Evolutionary conservation across 768 basidiomycete genomes (phyloP).

Genomic region (Hysterangium stoloniferum): DNA sequence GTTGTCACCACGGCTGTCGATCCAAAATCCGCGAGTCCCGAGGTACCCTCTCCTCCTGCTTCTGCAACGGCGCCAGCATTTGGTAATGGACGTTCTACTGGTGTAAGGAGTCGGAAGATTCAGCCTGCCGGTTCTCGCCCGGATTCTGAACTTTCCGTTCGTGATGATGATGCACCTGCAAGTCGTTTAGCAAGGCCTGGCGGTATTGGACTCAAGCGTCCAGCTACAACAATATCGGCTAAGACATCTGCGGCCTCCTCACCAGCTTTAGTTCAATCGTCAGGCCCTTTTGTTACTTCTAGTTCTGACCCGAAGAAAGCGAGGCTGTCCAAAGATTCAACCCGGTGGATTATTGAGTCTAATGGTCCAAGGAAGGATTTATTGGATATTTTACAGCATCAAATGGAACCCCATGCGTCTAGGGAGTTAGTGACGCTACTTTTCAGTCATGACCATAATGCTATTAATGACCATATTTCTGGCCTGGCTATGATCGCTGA

Average conservation of each 20-base stretch:
- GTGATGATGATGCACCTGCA: conserved; percentile 26
- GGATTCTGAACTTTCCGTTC: conserved; percentile 33
- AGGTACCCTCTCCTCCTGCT: conserved; percentile 32
- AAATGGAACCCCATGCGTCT: conserved; percentile 84
- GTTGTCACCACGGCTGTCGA: conserved; percentile 19
- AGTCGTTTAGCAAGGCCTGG: conserved; percentile 31
- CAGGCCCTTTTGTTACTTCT: conserved; percentile 38
- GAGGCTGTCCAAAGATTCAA: conserved; percentile 66
- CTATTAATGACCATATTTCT: conserved; percentile 85
- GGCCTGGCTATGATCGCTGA: conserved; percentile 70
- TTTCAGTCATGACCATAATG: conserved; percentile 94
- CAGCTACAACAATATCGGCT: conserved; percentile 28
- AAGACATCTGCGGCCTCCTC: conserved; percentile 28
- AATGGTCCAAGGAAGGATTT: conserved; percentile 82
- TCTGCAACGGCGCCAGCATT: conserved; percentile 28
- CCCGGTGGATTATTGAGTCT: conserved; percentile 80
- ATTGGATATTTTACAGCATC: conserved; percentile 74
- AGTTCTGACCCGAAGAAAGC: conserved; percentile 57
- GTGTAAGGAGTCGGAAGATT: conserved; percentile 68
- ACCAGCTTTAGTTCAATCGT: conserved; percentile 28
- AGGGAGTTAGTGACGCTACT: conserved; percentile 68
- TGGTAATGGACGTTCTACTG: conserved; percentile 41
- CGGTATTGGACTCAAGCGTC: conserved; percentile 38
- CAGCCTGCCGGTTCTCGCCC: conserved; percentile 45
- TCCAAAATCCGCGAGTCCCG: conserved; percentile 36